Percentiles rank a stretch among this genome's conserved stretches.
These are phyloP conservation scores for Coccinonectria pachysandricola DNA, from an alignment of 2,329 filamentous ascomycete species.

Conservation along the genomic window DNA sequence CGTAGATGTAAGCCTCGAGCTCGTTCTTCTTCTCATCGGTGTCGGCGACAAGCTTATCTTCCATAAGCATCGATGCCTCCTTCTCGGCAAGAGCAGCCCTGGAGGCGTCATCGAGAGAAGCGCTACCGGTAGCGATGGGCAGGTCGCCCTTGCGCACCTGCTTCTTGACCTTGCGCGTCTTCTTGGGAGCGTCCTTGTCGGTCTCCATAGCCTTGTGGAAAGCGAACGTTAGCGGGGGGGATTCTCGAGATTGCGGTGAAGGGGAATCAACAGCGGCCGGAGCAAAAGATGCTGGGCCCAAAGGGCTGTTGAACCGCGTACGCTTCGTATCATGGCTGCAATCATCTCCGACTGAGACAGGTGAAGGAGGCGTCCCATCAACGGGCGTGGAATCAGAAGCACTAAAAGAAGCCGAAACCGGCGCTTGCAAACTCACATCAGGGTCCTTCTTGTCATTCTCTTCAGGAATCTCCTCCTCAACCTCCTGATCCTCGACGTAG, in stretches of 20 bases:
- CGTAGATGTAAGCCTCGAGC: conserved; percentile 95
- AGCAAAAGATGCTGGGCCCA: conserved; percentile 1
- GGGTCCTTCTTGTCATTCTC: conserved; percentile 53
- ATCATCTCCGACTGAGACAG: conserved; percentile 9
- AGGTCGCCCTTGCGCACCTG: conserved; percentile 96
- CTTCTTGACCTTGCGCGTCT: conserved; percentile 98
- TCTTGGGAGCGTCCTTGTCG: conserved; percentile 64
- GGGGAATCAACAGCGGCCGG: conserved; percentile 2
- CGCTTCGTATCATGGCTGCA: conserved; percentile 9
- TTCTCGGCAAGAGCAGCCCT: conserved; percentile 67
- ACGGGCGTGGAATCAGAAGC: conserved; percentile 1
- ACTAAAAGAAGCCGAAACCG: conserved; percentile 1
- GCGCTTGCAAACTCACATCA: conserved; percentile 50
- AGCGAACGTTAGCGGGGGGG: conserved; percentile 17
- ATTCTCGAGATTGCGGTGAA: conserved; percentile 4
- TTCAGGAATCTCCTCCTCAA: conserved; percentile 84
- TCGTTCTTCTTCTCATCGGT: conserved; percentile 99
- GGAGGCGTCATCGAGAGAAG: conserved; percentile 59
- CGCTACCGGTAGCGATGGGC: conserved; percentile 73
- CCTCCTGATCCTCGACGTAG: conserved; percentile 94
- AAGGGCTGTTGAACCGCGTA: conserved; percentile 8
- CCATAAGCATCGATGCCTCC: conserved; percentile 87
- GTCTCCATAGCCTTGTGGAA: conserved; percentile 68
- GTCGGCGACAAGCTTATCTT: conserved; percentile 96
- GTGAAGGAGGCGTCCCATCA: conserved; percentile 7